These are phyloP conservation scores for Apiospora rasikravindrae DNA, from an alignment of 2,329 filamentous ascomycete genomes.

Conservation along the genomic window DNA sequence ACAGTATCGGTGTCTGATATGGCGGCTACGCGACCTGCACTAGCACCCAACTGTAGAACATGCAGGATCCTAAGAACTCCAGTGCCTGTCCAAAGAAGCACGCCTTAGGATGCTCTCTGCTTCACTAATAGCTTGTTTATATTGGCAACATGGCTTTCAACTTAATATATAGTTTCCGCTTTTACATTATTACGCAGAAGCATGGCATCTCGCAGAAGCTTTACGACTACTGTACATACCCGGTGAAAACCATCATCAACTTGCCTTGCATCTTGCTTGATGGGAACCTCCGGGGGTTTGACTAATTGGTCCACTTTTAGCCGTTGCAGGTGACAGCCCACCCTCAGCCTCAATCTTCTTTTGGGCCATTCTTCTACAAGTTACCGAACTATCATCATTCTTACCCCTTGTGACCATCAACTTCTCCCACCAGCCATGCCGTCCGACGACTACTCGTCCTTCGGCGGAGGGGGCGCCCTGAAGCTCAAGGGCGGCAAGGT, in stretches of 20 bases:
- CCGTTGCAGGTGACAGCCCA: background rate
- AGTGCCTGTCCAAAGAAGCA: background rate
- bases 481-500: constrained; percentile 82
- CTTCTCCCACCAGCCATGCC: constrained; percentile 57
- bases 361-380: background rate
- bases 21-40: background rate
- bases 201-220: background rate
- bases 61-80: background rate
- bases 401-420: background rate
- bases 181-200: background rate
- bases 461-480: constrained; percentile 73
- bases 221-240: background rate
- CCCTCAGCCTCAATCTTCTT: background rate
- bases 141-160: background rate
- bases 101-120: background rate
- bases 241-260: background rate
- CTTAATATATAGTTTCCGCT: background rate
- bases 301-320: background rate
- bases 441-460: constrained; percentile 73
- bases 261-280: background rate
- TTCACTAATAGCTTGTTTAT: background rate
- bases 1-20: background rate
- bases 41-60: background rate
- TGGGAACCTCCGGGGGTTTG: background rate
- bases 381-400: background rate